Percentiles rank a stretch among this genome's conserved stretches.
These are phyloP conservation scores for Monosporascus sp. DNA, from an alignment of 2,329 filamentous ascomycete genomes.

Conservation along the genomic window DNA sequence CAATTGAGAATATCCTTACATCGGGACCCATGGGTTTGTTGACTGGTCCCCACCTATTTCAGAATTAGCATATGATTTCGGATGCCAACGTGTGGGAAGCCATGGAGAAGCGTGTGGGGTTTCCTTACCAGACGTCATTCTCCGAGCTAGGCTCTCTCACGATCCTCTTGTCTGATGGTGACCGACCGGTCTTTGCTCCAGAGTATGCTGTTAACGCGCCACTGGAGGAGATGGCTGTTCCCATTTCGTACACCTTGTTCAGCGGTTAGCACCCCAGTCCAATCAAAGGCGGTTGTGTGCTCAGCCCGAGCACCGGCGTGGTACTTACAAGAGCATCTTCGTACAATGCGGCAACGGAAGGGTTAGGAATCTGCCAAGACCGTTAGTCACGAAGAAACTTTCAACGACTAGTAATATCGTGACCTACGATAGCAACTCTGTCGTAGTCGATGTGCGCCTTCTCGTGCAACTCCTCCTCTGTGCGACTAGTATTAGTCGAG, in stretches of 20 bases:
- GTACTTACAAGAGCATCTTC: constrained; percentile 83
- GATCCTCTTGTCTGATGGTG: constrained; percentile 94
- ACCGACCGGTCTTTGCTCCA: constrained; percentile 95
- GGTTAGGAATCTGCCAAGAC: constrained; percentile 65
- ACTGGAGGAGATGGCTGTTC: constrained; percentile 92
- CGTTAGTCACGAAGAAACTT: constrained; percentile 13
- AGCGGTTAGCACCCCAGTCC: constrained; percentile 12
- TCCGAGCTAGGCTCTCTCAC: constrained; percentile 87
- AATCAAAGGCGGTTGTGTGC: constrained; percentile 6
- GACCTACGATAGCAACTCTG: constrained; percentile 87
- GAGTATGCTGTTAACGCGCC: constrained; percentile 97
- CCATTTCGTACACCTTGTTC: constrained; percentile 71
- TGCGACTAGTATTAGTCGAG: constrained; percentile 14
- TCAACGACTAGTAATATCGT: neutral
- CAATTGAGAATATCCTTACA: constrained; percentile 53
- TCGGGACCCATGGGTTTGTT: constrained; percentile 98
- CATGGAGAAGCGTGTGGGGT: neutral
- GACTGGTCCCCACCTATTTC: constrained; percentile 77
- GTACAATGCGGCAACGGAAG: constrained; percentile 91
- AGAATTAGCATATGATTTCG: neutral
- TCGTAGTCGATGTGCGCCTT: constrained; percentile 99
- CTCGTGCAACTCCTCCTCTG: constrained; percentile 91
- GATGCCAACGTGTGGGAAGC: neutral
- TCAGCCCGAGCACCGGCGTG: neutral
- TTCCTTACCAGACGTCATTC: constrained; percentile 73